Evolutionary conservation across 805 yeast genomes (phyloP).

Genomic region (Myxozyma kluyveri): DNA sequence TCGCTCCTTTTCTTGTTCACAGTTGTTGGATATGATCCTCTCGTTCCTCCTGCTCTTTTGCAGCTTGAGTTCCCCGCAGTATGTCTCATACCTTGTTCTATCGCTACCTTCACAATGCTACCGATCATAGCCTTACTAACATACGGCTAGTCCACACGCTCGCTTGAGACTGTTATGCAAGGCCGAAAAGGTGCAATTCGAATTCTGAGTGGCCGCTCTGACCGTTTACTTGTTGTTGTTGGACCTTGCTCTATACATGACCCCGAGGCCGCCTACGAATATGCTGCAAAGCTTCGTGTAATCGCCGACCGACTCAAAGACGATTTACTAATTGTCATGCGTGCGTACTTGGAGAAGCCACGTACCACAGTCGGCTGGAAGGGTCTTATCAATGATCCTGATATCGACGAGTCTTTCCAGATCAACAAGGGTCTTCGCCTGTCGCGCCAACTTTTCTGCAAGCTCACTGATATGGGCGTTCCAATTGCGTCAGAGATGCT

Average conservation of each 20-base stretch:
- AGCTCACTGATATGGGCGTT: constrained; percentile 71
- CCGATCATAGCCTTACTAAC: constrained; percentile 36
- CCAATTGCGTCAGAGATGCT: constrained; percentile 98
- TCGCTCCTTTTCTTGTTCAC: neutral
- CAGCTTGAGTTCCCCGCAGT: constrained; percentile 71
- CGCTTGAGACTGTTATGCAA: constrained; percentile 54
- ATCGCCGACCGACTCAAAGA: constrained; percentile 67
- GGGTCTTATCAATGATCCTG: constrained; percentile 96
- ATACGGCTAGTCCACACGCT: constrained; percentile 11
- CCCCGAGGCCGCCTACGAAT: constrained; percentile 82
- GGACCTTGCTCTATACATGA: constrained; percentile 99
- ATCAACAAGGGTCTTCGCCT: constrained; percentile 91
- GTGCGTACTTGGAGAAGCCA: constrained; percentile 97
- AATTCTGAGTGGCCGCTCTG: constrained; percentile 72
- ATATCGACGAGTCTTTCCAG: constrained; percentile 84
- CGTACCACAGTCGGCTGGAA: constrained; percentile 99
- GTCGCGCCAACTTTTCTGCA: constrained; percentile 79
- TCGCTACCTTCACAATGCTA: neutral
- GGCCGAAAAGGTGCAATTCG: constrained; percentile 79
- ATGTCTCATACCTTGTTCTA: constrained; percentile 1
- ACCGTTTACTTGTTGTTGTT: constrained; percentile 80
- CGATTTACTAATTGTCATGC: constrained; percentile 85
- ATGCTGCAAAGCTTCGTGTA: constrained; percentile 66
- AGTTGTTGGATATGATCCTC: constrained; percentile 78
- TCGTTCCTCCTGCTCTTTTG: constrained; percentile 86